Base-by-base conservation (phyloP, 1,284 basidiomycete genomes). In the Microbotryum intermedium region DNA sequence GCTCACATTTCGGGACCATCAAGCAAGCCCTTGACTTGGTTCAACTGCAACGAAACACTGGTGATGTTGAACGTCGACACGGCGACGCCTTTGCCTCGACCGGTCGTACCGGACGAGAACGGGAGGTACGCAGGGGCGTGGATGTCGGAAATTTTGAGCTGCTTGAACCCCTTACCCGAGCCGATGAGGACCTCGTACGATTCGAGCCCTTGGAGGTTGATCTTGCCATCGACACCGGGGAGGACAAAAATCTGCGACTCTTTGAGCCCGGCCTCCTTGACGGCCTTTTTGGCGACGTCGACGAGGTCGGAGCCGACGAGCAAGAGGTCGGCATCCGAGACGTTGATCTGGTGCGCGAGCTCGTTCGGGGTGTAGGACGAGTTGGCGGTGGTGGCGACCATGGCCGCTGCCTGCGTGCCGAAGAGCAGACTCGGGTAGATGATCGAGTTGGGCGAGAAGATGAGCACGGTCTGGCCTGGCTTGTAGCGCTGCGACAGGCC, bases 311-410 rank as follows among this genome's bases (percentile, higher is more conserved):
- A 54, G 8, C 43, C 53, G 18, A 57, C 62, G 39, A 68, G 52
- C n/a, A 68, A 8, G 43, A 61, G 16, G 3, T n/a, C 43, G 6
- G 65, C 55, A 4, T 28, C 44, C 26, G 59, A 39, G 6, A 62
- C 43, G 8, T 56, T 6, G 51, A 68, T 34, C 3, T 58, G 56
- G 42, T 68, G 67, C 2, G 51, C 48, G 34, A 68, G 62, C 21
- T 68, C 67, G 13, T 44, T 39, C 11, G 60, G 28, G 3, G 58
- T 58, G 59, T 68, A 68, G 26, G 44, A 10, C 2, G 60, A 53
- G 55, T 68, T 68, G n/a, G 66, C 66, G 29, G 64, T 64, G 28
- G 66, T 66, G 18, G 64, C 59, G 34, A 57, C 51, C 28, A 68
- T 21, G 13, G 61, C 64, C 2, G 66, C 61, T 1, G 64, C 64